Conservation (phyloP, 1,284 basidiomycete species). For the Microbotryum intermedium region DNA sequence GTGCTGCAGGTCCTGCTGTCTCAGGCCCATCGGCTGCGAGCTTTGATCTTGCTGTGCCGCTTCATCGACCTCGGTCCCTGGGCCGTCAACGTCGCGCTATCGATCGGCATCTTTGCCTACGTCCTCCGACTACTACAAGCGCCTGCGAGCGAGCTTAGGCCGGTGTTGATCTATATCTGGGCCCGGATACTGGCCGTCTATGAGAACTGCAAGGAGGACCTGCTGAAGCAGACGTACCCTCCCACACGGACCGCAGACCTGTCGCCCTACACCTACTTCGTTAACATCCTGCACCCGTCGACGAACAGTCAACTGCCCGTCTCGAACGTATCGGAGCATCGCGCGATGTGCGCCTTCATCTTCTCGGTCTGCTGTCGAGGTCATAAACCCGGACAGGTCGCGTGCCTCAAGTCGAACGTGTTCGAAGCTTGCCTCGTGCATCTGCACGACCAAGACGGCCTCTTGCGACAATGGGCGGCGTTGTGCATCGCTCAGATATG, state of each 20-base stretch:
- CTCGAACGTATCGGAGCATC: slow-evolving; percentile 90
- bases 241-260: slow-evolving; percentile 17
- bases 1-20: slow-evolving; percentile 94
- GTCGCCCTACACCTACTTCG: slow-evolving; percentile 61
- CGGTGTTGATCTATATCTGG: slow-evolving; percentile 99
- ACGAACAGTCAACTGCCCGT: slow-evolving; percentile 47
- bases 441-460: slow-evolving; percentile 70
- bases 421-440: slow-evolving; percentile 83
- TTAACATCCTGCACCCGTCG: slow-evolving; percentile 61
- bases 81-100: slow-evolving; percentile 93
- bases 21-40: slow-evolving; percentile 88
- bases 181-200: slow-evolving; percentile 94
- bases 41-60: slow-evolving; percentile 90
- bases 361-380: slow-evolving; percentile 86
- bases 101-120: slow-evolving; percentile 99
- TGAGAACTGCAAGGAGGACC: slow-evolving; percentile 79
- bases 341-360: slow-evolving; percentile 98
- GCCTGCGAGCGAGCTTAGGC: slow-evolving; percentile 85
- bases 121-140: slow-evolving; percentile 94
- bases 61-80: slow-evolving; percentile 97
- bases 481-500: slow-evolving; percentile 92
- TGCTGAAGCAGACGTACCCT: slow-evolving; percentile 60
- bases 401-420: slow-evolving; percentile 70
- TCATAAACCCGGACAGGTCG: slow-evolving; percentile 74
- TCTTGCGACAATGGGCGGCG: slow-evolving; percentile 88